Evolutionary conservation across 1,284 basidiomycete genomes (phyloP).

Genomic region (Irpex lacteus): DNA sequence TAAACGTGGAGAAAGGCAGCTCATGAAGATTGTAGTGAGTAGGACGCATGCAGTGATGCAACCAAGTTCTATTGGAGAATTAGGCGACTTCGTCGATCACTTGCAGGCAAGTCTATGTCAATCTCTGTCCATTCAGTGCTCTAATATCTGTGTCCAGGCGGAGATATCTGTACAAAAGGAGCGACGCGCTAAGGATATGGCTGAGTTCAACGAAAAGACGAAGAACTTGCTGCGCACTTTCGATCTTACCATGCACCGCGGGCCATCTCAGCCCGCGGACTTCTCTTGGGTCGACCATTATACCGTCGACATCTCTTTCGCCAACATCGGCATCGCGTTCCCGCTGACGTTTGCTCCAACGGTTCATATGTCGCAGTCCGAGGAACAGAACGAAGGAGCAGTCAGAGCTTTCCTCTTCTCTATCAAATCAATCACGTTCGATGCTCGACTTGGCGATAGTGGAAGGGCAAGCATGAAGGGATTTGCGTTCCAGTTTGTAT

Average conservation of each 20-base stretch:
- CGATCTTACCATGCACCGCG: slow-evolving; percentile 52
- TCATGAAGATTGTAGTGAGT: slow-evolving; percentile 55
- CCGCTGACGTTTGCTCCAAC: slow-evolving; percentile 63
- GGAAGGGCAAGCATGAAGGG: slow-evolving; percentile 72
- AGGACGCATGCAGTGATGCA: slow-evolving; percentile 92
- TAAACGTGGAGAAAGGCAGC: slow-evolving; percentile 32
- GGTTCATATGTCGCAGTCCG: slow-evolving; percentile 41
- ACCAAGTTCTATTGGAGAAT: slow-evolving; percentile 83
- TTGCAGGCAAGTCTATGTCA: slow-evolving; percentile 52
- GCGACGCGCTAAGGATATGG: slow-evolving; percentile 71
- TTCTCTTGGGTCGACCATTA: slow-evolving; percentile 67
- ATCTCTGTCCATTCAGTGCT: not conserved
- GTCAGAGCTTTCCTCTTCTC: slow-evolving; percentile 84
- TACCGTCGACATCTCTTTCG: slow-evolving; percentile 60
- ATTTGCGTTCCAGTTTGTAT: slow-evolving; percentile 83
- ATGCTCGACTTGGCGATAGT: slow-evolving; percentile 71
- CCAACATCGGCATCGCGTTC: slow-evolving; percentile 82
- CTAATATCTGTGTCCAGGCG: slow-evolving; percentile 38
- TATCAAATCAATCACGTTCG: slow-evolving; percentile 71
- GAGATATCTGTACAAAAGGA: slow-evolving; percentile 75
- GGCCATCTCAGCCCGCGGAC: slow-evolving; percentile 30
- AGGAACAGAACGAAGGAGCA: slow-evolving; percentile 37
- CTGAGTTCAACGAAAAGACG: slow-evolving; percentile 81
- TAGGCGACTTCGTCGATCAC: slow-evolving; percentile 85
- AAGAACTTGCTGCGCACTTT: slow-evolving; percentile 70